A percentile compares a stretch with the other conserved stretches of the same genome.
Conservation (phyloP, 345 rosid species). For the Barbarea vulgaris region DNA sequence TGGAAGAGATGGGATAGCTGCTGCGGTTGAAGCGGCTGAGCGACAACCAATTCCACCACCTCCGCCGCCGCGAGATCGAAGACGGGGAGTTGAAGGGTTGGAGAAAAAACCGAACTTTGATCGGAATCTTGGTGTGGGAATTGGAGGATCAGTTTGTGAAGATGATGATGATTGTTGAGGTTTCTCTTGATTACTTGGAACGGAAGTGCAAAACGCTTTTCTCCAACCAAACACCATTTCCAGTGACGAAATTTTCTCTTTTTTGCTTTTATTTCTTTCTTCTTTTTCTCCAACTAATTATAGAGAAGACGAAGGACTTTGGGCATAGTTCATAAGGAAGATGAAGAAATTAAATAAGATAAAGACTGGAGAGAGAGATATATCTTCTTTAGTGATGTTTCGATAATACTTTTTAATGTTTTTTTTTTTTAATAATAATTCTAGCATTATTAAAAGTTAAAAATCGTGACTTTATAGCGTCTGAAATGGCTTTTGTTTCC, state of each 20-base stretch:
- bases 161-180: conserved; percentile 26
- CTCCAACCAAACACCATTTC: conserved; percentile 46
- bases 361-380: conserved; percentile 27
- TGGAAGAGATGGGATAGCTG: conserved; percentile 52
- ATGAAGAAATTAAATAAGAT: conserved; percentile 42
- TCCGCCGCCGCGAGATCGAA: conserved; percentile 47
- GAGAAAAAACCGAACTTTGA: conserved; percentile 76
- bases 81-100: conserved; percentile 77
- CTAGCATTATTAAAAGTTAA: conserved; percentile 1
- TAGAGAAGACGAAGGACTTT: conserved; percentile 20
- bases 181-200: conserved; percentile 54
- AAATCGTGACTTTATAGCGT: conserved; percentile 31
- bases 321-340: conserved; percentile 28
- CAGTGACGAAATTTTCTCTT: neutral
- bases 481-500: conserved; percentile 31
- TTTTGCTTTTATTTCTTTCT: neutral
- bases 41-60: conserved; percentile 60
- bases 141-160: neutral
- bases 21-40: conserved; percentile 43
- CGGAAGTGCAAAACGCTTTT: conserved; percentile 65
- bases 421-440: neutral
- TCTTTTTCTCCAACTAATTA: neutral
- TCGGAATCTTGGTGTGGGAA: conserved; percentile 52
- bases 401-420: neutral
- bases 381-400: neutral